Evolutionary conservation across 1,284 basidiomycete species (phyloP).

Genomic region (Trichosporon sp.): DNA sequence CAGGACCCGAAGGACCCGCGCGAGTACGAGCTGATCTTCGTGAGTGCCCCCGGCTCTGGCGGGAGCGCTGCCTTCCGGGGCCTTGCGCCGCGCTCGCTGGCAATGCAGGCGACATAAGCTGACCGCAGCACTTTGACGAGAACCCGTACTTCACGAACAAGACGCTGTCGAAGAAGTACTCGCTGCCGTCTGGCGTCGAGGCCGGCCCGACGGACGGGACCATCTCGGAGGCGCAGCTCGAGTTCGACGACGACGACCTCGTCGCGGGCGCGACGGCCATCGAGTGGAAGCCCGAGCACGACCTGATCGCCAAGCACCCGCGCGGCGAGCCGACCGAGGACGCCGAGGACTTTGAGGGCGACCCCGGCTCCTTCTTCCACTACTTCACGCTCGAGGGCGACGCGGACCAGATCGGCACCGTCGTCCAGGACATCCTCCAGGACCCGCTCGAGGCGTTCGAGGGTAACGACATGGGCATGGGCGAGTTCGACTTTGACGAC

Average conservation of each 20-base stretch:
- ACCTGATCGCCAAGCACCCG: slow-evolving; percentile 51
- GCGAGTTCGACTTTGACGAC: slow-evolving; percentile 28
- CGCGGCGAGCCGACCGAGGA: slow-evolving; percentile 30
- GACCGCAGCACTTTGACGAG: slow-evolving; percentile 40
- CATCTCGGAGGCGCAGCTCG: slow-evolving; percentile 35
- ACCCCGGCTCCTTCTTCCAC: slow-evolving; percentile 53
- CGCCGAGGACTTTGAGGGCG: slow-evolving; percentile 41
- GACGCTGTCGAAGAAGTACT: slow-evolving; percentile 42
- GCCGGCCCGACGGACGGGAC: slow-evolving; percentile 33
- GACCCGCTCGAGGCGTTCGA: slow-evolving; percentile 41
- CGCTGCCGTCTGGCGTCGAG: slow-evolving; percentile 26
- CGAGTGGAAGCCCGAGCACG: slow-evolving; percentile 53
- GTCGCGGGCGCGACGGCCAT: slow-evolving; percentile 38
- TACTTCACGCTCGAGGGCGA: slow-evolving; percentile 50
- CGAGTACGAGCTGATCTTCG: slow-evolving; percentile 45
- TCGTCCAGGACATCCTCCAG: slow-evolving; percentile 36
- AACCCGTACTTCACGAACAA: slow-evolving; percentile 49
- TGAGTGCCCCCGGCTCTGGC: slow-evolving; percentile 22
- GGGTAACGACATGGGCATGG: slow-evolving; percentile 29
- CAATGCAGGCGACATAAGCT: too few species aligned
- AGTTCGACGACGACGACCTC: slow-evolving; percentile 34
- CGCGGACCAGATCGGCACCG: slow-evolving; percentile 24
- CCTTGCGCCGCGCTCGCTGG: too few species aligned
- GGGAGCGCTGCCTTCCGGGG: too few species aligned
- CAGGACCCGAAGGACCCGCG: slow-evolving; percentile 45